A percentile compares a stretch with the other conserved stretches of the same genome.
phyloP scores from a whole-genome alignment of 768 basidiomycete genomes.

The Pulveroboletus ravenelii region DNA sequence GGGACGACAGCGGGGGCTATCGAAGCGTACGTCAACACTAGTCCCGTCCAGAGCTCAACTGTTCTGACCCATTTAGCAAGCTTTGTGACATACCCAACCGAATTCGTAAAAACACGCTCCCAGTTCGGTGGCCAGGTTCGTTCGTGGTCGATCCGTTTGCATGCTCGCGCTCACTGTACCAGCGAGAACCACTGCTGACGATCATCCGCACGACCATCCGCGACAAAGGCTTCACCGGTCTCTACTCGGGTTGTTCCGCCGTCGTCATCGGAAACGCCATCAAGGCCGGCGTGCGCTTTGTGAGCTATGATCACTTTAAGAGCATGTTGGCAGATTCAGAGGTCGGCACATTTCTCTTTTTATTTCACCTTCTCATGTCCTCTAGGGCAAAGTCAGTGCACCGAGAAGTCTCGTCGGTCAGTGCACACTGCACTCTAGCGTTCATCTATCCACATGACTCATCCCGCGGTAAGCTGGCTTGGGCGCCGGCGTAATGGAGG shows the following conservation, averaged over 20 bases:
- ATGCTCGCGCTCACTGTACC: not conserved
- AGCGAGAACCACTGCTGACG: conserved; percentile 66
- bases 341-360: conserved; percentile 38
- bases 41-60: not conserved
- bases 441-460: conserved; percentile 4
- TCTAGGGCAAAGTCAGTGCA: conserved; percentile 85
- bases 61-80: conserved; percentile 44
- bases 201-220: conserved; percentile 73
- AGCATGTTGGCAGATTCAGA: conserved; percentile 72
- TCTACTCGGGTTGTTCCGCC: conserved; percentile 93
- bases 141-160: not conserved
- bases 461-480: conserved; percentile 51
- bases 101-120: conserved; percentile 90
- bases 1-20: conserved; percentile 90
- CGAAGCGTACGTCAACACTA: conserved; percentile 72
- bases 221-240: conserved; percentile 70
- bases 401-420: conserved; percentile 78
- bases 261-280: conserved; percentile 85
- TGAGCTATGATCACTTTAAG: conserved; percentile 94
- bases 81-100: conserved; percentile 83
- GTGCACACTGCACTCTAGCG: conserved; percentile 4
- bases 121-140: conserved; percentile 81
- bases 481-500: conserved; percentile 89
- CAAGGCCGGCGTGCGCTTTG: conserved; percentile 95
- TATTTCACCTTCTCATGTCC: not conserved